Conservation (phyloP, 192 early-diverging fungal genomes). For the Dissophora ornata region DNA sequence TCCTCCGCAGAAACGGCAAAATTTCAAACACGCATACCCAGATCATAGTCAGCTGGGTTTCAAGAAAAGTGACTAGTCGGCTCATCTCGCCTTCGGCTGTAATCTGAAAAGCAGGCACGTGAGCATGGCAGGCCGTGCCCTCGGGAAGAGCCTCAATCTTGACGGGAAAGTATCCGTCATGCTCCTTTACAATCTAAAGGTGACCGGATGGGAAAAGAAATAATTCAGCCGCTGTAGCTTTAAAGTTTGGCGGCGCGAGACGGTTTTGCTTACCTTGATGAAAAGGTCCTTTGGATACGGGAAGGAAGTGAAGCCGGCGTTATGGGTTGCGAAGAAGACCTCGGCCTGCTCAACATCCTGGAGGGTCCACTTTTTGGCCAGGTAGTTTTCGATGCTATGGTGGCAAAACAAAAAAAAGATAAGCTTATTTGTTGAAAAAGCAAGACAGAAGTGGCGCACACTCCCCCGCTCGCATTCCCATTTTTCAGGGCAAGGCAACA, state of each 20-base stretch:
- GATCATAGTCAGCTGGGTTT: constrained; percentile 83
- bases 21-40: constrained; percentile 67
- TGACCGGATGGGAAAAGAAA: too few species aligned
- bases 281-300: constrained; percentile 87
- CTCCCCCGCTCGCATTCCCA: background rate
- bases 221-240: background rate
- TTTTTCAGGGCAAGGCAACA: background rate
- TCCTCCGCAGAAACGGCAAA: too few species aligned
- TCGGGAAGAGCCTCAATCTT: constrained; percentile 83
- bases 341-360: constrained; percentile 75
- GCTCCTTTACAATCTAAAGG: constrained; percentile 81
- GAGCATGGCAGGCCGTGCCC: constrained; percentile 83
- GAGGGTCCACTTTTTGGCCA: constrained; percentile 73
- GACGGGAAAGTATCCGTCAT: constrained; percentile 89
- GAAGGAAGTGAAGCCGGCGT: constrained; percentile 70
- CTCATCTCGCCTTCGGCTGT: constrained; percentile 78
- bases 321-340: constrained; percentile 80
- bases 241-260: background rate
- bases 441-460: background rate
- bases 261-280: too few species aligned
- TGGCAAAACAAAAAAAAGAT: background rate
- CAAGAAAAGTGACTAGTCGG: constrained; percentile 83
- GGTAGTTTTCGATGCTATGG: constrained; percentile 74
- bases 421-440: background rate
- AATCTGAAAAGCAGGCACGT: constrained; percentile 86